phyloP scores from a whole-genome alignment of 2,329 filamentous ascomycete species.

The Aspergillus pseudonomiae region DNA sequence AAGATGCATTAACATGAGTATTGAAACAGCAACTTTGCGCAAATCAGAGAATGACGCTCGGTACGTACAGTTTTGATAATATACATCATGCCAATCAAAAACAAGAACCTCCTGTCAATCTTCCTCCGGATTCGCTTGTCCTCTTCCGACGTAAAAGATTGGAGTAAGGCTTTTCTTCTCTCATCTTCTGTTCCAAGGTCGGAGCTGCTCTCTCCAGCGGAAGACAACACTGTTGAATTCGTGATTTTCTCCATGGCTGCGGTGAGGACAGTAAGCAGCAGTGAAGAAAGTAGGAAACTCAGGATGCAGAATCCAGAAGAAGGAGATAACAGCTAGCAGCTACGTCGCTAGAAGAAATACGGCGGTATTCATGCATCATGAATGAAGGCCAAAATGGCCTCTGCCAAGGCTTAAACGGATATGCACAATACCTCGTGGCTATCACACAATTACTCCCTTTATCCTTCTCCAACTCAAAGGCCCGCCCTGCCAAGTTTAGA shows the following conservation, averaged over 20 bases:
- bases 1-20: background rate
- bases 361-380: background rate
- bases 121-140: slow-evolving; percentile 14
- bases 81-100: slow-evolving; percentile 17
- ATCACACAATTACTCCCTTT: background rate
- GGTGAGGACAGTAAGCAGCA: no score
- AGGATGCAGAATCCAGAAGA: background rate
- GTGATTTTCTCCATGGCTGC: background rate
- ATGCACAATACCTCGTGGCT: background rate
- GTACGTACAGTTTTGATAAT: slow-evolving; percentile 13
- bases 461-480: background rate
- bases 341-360: background rate
- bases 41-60: background rate
- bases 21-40: background rate
- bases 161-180: slow-evolving; percentile 11
- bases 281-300: background rate
- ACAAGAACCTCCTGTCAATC: slow-evolving; percentile 15
- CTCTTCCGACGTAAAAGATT: slow-evolving; percentile 16
- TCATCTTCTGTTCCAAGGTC: slow-evolving; percentile 6
- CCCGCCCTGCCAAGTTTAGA: background rate
- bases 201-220: background rate
- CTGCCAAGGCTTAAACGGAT: background rate
- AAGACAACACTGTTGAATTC: background rate
- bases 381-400: background rate
- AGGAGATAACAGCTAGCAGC: background rate